A percentile compares a stretch with the other conserved stretches of the same genome.
Evolutionary conservation across 495 filamentous ascomycete species (phyloP).

Genomic region (Hamigera avellanea): DNA sequence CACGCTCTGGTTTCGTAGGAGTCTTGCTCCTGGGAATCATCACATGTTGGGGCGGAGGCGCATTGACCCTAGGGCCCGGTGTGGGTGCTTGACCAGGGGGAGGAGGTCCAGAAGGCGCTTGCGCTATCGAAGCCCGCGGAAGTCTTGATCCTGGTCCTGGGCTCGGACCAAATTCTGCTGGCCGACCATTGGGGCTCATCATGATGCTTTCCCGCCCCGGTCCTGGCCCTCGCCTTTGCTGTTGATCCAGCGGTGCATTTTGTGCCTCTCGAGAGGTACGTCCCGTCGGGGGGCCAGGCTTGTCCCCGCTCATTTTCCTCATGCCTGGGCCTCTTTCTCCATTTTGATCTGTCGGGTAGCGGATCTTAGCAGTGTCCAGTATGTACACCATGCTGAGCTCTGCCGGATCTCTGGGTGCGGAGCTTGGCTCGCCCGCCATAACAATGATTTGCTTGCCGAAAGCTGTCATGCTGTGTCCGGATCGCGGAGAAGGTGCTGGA

Average conservation of each 20-base stretch:
- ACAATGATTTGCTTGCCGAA: constrained; percentile 87
- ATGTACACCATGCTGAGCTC: constrained; percentile 87
- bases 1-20: constrained; percentile 41
- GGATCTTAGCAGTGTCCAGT: constrained; percentile 88
- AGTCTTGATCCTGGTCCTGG: constrained; percentile 46
- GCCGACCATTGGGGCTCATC: constrained; percentile 20
- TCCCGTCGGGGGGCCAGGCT: constrained; percentile 19
- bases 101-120: constrained; percentile 70
- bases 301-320: constrained; percentile 31
- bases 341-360: constrained; percentile 76
- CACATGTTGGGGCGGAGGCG: constrained; percentile 23
- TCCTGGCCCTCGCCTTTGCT: constrained; percentile 32
- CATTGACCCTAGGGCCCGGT: constrained; percentile 56
- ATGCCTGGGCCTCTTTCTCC: constrained; percentile 22
- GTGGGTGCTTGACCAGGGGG: constrained; percentile 78
- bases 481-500: constrained; percentile 81
- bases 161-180: constrained; percentile 18
- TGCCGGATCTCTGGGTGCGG: constrained; percentile 60
- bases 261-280: constrained; percentile 54
- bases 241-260: constrained; percentile 39
- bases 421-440: constrained; percentile 87
- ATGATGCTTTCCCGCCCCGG: constrained; percentile 44
- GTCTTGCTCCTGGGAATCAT: constrained; percentile 45
- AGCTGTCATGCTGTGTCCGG: constrained; percentile 95
- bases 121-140: constrained; percentile 57